phyloP scores from a whole-genome alignment of 73 alveolate genomes.

The Tetrahymena borealis region DNA sequence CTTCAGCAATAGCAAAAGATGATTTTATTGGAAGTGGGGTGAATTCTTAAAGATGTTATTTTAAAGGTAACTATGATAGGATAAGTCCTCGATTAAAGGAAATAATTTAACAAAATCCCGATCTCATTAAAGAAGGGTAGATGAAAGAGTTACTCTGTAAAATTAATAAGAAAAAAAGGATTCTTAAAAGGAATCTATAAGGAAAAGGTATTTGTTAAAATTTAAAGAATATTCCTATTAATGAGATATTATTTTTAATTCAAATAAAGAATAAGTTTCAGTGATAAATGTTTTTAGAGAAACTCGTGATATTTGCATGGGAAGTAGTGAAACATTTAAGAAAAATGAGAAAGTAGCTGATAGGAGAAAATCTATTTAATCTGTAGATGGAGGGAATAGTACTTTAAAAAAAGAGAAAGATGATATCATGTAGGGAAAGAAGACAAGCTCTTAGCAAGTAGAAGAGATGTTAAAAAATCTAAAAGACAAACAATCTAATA shows the following conservation, averaged over 20 bases:
- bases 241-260: background rate
- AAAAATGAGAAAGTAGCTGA: background rate
- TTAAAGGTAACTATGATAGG: background rate
- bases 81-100: background rate
- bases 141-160: background rate
- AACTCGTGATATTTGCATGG: background rate
- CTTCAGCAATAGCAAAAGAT: background rate
- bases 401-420: background rate
- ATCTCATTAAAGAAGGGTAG: background rate
- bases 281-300: background rate
- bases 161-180: background rate
- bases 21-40: background rate
- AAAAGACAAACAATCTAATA: background rate
- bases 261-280: background rate
- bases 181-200: background rate
- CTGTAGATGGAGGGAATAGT: background rate
- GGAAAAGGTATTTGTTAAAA: too few species aligned
- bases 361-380: background rate
- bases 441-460: background rate
- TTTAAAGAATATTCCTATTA: too few species aligned
- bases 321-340: background rate
- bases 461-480: background rate
- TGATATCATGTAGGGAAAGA: background rate
- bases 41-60: background rate
- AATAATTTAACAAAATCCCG: background rate